These are phyloP conservation scores for Hericium erinaceus DNA, from an alignment of 768 basidiomycete species.

Conservation along the genomic window DNA sequence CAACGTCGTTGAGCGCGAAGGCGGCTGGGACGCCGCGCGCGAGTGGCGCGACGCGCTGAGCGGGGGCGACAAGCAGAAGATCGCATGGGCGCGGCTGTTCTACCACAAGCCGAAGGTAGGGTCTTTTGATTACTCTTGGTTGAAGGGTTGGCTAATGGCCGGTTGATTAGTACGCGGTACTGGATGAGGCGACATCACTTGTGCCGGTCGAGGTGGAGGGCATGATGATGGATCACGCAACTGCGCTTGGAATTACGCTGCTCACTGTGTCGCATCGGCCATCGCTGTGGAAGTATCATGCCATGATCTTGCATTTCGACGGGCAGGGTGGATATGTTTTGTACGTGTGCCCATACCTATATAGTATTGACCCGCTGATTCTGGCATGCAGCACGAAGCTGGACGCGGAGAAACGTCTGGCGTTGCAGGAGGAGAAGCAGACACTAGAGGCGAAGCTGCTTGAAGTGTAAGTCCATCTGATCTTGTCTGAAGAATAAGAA, in stretches of 20 bases:
- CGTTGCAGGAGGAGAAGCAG: slow-evolving; percentile 93
- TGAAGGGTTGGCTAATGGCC: background rate
- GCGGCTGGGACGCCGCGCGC: slow-evolving; percentile 85
- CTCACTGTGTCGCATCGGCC: slow-evolving; percentile 94
- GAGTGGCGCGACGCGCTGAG: slow-evolving; percentile 94
- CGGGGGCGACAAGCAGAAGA: slow-evolving; percentile 94
- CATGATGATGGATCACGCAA: slow-evolving; percentile 90
- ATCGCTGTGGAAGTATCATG: slow-evolving; percentile 88
- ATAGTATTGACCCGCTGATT: background rate
- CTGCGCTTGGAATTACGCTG: slow-evolving; percentile 79
- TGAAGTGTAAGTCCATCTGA: slow-evolving; percentile 58
- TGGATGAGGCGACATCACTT: slow-evolving; percentile 93
- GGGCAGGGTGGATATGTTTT: slow-evolving; percentile 95
- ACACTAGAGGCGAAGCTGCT: slow-evolving; percentile 73
- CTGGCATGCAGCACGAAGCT: slow-evolving; percentile 58
- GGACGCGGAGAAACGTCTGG: slow-evolving; percentile 82
- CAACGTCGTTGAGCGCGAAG: slow-evolving; percentile 81
- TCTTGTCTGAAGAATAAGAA: background rate
- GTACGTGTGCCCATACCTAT: slow-evolving; percentile 35
- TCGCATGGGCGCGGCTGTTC: slow-evolving; percentile 94
- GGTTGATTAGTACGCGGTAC: slow-evolving; percentile 71
- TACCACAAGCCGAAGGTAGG: slow-evolving; percentile 88
- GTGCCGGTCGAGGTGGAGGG: slow-evolving; percentile 92
- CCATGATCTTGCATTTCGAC: slow-evolving; percentile 83
- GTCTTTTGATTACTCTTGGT: background rate